These are phyloP conservation scores for Elymus sibiricus DNA, from an alignment of 176 grass and related monocot species.

Conservation along the genomic window DNA sequence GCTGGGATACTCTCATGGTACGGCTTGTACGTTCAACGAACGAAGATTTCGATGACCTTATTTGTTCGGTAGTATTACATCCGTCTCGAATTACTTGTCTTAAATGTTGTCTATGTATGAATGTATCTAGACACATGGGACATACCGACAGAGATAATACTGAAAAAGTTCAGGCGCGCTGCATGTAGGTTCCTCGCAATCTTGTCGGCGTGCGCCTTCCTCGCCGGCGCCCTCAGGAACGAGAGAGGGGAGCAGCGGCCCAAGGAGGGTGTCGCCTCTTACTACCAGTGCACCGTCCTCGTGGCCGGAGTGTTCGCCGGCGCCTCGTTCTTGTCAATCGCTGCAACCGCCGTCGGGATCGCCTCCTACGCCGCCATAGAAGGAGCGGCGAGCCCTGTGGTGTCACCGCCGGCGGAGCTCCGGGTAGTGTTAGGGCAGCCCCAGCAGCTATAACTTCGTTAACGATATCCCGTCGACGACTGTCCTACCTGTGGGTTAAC, in stretches of 20 bases:
- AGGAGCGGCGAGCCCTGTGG: background rate
- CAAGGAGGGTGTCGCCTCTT: background rate
- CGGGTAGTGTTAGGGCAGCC: background rate
- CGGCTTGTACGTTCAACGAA: no score
- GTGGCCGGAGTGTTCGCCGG: conserved; percentile 3
- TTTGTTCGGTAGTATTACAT: no score
- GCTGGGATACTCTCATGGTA: background rate
- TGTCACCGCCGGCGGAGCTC: background rate
- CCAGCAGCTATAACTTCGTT: no score
- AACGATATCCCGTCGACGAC: no score
- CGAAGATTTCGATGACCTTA: no score
- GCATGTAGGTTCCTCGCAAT: background rate
- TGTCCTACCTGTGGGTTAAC: no score
- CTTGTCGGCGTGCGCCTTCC: background rate
- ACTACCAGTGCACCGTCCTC: conserved; percentile 14
- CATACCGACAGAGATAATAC: no score
- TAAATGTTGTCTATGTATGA: no score
- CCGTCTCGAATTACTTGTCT: no score
- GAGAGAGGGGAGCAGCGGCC: background rate
- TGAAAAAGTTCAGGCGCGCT: no score
- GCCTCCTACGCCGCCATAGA: background rate
- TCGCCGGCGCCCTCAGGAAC: background rate
- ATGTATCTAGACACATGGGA: no score
- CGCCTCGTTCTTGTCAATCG: background rate
- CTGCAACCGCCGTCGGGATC: background rate